These are phyloP conservation scores for Penicillium sumatraense DNA, from an alignment of 2,329 filamentous ascomycete species.

Conservation along the genomic window DNA sequence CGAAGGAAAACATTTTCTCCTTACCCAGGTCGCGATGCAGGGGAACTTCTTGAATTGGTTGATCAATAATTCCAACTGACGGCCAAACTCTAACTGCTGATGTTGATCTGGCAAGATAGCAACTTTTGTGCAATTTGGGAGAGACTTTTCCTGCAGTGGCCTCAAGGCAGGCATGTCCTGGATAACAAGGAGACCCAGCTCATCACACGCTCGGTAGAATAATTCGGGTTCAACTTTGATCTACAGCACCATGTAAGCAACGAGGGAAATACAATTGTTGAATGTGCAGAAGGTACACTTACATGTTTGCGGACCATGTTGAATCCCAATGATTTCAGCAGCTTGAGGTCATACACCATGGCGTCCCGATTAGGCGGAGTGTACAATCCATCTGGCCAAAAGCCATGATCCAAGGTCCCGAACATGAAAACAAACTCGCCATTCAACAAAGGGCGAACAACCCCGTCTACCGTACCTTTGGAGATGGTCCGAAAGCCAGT, in stretches of 20 bases:
- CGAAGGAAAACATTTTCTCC: conserved; percentile 7
- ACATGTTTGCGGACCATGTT: conserved; percentile 75
- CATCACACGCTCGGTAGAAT: conserved; percentile 71
- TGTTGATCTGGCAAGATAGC: conserved; percentile 43
- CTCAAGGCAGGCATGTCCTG: conserved; percentile 72
- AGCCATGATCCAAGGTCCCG: conserved; percentile 72
- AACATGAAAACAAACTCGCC: conserved; percentile 71
- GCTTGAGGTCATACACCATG: conserved; percentile 68
- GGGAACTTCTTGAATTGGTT: conserved; percentile 68
- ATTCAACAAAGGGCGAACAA: conserved; percentile 67
- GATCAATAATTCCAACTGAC: conserved; percentile 66
- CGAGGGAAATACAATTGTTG: neutral
- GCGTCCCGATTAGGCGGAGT: conserved; percentile 68
- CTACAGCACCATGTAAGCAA: conserved; percentile 32
- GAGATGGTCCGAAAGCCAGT: conserved; percentile 71
- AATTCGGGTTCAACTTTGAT: conserved; percentile 71
- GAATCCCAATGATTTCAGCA: conserved; percentile 68
- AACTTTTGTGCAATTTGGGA: conserved; percentile 15
- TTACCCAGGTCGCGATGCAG: conserved; percentile 67
- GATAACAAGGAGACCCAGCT: conserved; percentile 68
- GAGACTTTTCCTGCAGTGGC: conserved; percentile 40
- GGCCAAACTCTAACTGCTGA: conserved; percentile 67
- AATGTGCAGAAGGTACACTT: conserved; percentile 35
- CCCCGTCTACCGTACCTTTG: conserved; percentile 59
- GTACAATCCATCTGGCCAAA: conserved; percentile 72